These are phyloP conservation scores for Bacidia rubella DNA, from an alignment of 495 filamentous ascomycete species.

Conservation along the genomic window DNA sequence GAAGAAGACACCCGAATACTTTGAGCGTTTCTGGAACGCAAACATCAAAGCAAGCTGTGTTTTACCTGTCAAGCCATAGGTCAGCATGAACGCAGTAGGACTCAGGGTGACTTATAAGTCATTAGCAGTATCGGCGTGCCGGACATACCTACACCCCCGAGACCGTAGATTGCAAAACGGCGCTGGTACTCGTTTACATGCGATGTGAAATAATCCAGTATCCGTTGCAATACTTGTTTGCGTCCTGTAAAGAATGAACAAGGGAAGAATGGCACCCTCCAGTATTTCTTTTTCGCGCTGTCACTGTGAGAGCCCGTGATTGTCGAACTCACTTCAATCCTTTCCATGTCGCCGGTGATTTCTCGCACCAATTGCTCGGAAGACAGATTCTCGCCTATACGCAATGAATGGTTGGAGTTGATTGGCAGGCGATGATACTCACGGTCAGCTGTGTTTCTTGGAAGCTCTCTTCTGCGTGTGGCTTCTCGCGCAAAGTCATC, in stretches of 20 bases:
- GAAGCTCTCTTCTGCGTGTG: background rate
- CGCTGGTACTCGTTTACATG: background rate
- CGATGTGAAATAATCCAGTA: background rate
- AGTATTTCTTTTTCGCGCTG: background rate
- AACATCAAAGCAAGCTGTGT: constrained; percentile 7
- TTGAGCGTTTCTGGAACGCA: constrained; percentile 1
- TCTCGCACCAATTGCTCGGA: background rate
- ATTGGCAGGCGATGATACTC: background rate
- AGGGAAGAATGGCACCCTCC: constrained; percentile 1
- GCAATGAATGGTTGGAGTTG: background rate
- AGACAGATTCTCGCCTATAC: background rate
- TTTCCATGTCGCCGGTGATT: background rate
- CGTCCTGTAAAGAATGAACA: background rate
- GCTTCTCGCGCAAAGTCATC: constrained; percentile 1
- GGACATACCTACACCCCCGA: background rate
- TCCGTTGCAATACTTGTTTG: background rate
- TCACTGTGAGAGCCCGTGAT: background rate
- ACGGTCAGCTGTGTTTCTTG: background rate
- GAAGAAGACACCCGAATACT: constrained; percentile 4
- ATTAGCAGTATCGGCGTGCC: background rate
- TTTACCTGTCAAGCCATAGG: background rate
- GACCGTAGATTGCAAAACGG: background rate
- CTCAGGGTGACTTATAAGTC: background rate
- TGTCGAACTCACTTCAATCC: background rate
- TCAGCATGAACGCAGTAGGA: background rate